phyloP scores from a whole-genome alignment of 345 rosid species.

The Raphanus sativus region DNA sequence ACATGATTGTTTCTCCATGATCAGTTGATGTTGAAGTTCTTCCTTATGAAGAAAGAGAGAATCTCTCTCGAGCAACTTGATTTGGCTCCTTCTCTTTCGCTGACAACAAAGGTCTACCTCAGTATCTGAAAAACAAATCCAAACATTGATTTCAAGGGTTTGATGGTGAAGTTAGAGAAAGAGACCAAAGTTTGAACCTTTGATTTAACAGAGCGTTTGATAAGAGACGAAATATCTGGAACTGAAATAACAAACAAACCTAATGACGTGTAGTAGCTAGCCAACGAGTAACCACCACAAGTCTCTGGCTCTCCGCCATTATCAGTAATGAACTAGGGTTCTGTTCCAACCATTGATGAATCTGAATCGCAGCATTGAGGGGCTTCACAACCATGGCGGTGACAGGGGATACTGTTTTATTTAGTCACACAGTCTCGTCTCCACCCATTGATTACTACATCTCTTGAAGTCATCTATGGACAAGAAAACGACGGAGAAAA shows the following conservation, averaged over 20 bases:
- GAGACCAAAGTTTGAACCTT: constrained; percentile 49
- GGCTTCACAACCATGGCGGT: constrained; percentile 24
- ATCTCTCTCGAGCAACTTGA: constrained; percentile 81
- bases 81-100: constrained; percentile 52
- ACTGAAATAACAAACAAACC: constrained; percentile 88
- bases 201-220: constrained; percentile 91
- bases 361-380: constrained; percentile 22
- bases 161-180: not conserved
- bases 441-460: constrained; percentile 4
- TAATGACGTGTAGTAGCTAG: constrained; percentile 90
- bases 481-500: too few species aligned
- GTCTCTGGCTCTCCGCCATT: constrained; percentile 44
- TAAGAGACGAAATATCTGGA: constrained; percentile 96
- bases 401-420: constrained; percentile 14
- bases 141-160: not conserved
- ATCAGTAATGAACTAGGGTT: constrained; percentile 43
- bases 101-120: constrained; percentile 61
- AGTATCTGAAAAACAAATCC: constrained; percentile 54
- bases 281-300: constrained; percentile 72
- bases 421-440: not conserved
- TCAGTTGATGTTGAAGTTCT: too few species aligned
- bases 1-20: not conserved
- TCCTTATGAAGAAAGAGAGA: too few species aligned
- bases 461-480: not conserved
- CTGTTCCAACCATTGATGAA: constrained; percentile 9